These are phyloP conservation scores for Diaporthe citri DNA, from an alignment of 2,329 filamentous ascomycete genomes.

Conservation along the genomic window DNA sequence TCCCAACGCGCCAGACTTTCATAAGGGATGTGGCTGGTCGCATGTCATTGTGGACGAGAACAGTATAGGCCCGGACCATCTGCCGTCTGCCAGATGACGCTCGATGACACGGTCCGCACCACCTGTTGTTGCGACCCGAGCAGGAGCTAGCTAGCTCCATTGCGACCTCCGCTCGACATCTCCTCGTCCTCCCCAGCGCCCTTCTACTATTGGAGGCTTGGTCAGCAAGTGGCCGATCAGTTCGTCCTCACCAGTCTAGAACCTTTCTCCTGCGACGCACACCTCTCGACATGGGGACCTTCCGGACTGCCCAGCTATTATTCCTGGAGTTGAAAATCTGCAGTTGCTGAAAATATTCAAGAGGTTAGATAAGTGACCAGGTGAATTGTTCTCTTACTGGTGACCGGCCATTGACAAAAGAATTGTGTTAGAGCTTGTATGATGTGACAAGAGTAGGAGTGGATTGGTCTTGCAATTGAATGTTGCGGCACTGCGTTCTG, in stretches of 20 bases:
- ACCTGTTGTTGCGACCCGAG: not conserved
- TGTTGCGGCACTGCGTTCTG: not conserved
- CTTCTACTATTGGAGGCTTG: not conserved
- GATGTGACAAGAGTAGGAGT: not conserved
- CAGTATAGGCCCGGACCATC: not conserved
- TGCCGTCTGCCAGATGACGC: slow-evolving; percentile 28
- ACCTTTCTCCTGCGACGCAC: not conserved
- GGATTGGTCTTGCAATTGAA: not conserved
- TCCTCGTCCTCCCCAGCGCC: not conserved
- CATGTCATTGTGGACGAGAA: not conserved
- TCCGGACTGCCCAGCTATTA: not conserved
- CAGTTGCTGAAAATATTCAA: too few species aligned
- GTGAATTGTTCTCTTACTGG: not conserved
- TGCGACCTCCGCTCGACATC: slow-evolving; percentile 10
- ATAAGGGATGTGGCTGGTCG: slow-evolving; percentile 1
- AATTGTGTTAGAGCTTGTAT: not conserved
- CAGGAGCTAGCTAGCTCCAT: not conserved
- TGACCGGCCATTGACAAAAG: not conserved
- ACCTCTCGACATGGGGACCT: not conserved
- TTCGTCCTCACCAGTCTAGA: not conserved
- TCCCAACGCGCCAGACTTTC: not conserved
- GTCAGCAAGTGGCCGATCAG: not conserved
- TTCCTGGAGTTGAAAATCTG: not conserved
- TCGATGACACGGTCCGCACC: slow-evolving; percentile 20
- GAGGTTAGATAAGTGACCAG: not conserved